These are phyloP conservation scores for Geotrichum aggregatum DNA, from an alignment of 1,139 yeast species.

Conservation along the genomic window DNA sequence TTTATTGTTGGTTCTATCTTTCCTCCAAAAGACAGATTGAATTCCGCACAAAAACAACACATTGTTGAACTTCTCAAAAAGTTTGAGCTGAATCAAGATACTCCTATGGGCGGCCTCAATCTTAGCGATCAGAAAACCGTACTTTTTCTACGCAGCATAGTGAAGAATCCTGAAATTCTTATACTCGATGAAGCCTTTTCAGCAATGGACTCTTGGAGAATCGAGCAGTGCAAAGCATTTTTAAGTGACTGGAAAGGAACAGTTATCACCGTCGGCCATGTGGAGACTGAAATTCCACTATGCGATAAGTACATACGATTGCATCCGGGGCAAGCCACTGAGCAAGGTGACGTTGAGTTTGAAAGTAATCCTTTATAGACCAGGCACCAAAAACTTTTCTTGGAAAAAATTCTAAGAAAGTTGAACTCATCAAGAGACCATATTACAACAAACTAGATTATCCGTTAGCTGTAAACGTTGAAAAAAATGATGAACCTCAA, in stretches of 20 bases:
- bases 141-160: constrained; percentile 67
- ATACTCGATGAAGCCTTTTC: constrained; percentile 92
- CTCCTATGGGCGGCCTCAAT: constrained; percentile 50
- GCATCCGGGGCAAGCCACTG: constrained; percentile 23
- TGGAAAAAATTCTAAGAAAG: too few species aligned
- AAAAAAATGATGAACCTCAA: too few species aligned
- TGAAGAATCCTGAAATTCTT: constrained; percentile 70
- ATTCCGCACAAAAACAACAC: constrained; percentile 37
- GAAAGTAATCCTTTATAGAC: not conserved
- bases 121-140: constrained; percentile 77
- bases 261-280: constrained; percentile 74
- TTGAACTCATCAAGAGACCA: too few species aligned
- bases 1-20: constrained; percentile 59
- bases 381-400: too few species aligned
- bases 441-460: too few species aligned
- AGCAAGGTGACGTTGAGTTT: constrained; percentile 8
- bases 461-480: too few species aligned
- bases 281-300: constrained; percentile 56
- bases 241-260: constrained; percentile 63
- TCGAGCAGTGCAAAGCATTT: constrained; percentile 62
- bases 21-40: constrained; percentile 39
- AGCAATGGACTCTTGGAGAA: constrained; percentile 72
- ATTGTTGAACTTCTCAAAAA: constrained; percentile 35
- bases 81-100: constrained; percentile 39
- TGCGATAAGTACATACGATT: constrained; percentile 51